phyloP scores from a whole-genome alignment of 2,329 filamentous ascomycete genomes.

The Myriangium duriaei region DNA sequence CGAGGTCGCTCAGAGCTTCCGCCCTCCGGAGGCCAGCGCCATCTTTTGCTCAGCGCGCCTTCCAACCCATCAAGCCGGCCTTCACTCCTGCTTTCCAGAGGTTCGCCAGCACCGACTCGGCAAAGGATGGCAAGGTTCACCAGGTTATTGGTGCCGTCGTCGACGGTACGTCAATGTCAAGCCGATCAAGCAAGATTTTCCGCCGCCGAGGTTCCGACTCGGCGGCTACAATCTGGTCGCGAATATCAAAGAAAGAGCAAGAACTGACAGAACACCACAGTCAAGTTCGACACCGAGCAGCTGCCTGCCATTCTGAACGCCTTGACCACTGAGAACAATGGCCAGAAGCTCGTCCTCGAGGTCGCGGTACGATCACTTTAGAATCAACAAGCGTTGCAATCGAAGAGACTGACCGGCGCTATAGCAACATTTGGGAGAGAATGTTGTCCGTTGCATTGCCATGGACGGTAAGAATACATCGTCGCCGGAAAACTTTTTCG shows the following conservation, averaged over 20 bases:
- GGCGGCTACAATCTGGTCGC: neutral
- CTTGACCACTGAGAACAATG: constrained; percentile 79
- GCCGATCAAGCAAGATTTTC: constrained; percentile 10
- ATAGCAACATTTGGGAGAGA: constrained; percentile 99
- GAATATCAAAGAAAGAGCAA: neutral
- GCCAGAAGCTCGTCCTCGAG: constrained; percentile 90
- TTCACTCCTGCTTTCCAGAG: constrained; percentile 48
- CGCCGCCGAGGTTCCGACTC: constrained; percentile 14
- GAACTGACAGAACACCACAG: constrained; percentile 34
- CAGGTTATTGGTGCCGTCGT: constrained; percentile 98
- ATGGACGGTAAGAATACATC: constrained; percentile 74
- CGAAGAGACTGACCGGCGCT: constrained; percentile 16
- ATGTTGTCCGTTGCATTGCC: constrained; percentile 98
- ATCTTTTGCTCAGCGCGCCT: constrained; percentile 37
- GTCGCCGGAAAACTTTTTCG: neutral
- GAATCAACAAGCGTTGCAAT: constrained; percentile 10
- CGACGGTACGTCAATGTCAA: constrained; percentile 57
- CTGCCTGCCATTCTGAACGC: constrained; percentile 97
- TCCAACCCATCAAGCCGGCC: constrained; percentile 45
- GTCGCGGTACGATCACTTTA: constrained; percentile 61
- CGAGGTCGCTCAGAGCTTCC: constrained; percentile 51
- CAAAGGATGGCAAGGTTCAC: constrained; percentile 51
- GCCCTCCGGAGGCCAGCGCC: constrained; percentile 44
- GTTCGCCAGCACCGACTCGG: constrained; percentile 48
- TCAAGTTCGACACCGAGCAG: constrained; percentile 92